Evolutionary conservation across 768 basidiomycete genomes (phyloP).

Genomic region (Nidularia pulvinata): DNA sequence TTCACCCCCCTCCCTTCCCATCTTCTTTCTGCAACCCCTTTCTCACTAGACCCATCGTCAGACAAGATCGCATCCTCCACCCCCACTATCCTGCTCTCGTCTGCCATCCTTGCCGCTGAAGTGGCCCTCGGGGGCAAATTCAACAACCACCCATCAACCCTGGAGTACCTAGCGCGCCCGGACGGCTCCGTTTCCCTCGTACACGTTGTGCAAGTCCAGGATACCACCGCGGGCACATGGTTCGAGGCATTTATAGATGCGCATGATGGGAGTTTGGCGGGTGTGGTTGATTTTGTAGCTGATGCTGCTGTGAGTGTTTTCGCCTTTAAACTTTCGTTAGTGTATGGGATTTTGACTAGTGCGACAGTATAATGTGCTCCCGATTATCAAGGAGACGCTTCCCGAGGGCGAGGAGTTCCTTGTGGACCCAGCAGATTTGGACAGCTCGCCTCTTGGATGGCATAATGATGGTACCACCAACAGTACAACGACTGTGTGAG

Average conservation of each 20-base stretch:
- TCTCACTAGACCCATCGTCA: no score
- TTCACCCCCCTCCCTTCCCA: not conserved
- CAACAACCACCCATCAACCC: slow-evolving; percentile 30
- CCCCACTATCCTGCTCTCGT: slow-evolving; percentile 23
- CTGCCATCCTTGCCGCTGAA: slow-evolving; percentile 28
- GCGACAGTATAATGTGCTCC: slow-evolving; percentile 44
- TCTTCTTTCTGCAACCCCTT: no score
- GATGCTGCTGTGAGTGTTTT: slow-evolving; percentile 29
- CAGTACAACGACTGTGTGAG: slow-evolving; percentile 2
- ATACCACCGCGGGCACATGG: slow-evolving; percentile 34
- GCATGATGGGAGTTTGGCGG: slow-evolving; percentile 40
- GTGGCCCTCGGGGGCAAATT: slow-evolving; percentile 25
- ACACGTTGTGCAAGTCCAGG: slow-evolving; percentile 29
- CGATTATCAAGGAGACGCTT: slow-evolving; percentile 45
- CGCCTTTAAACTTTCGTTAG: not conserved
- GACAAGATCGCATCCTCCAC: slow-evolving; percentile 26
- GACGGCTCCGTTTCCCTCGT: slow-evolving; percentile 32
- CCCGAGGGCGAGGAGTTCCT: slow-evolving; percentile 45
- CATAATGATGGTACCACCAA: slow-evolving; percentile 15
- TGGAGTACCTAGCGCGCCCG: slow-evolving; percentile 34
- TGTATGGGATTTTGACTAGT: not conserved
- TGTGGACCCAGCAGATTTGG: slow-evolving; percentile 45
- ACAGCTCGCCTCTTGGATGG: slow-evolving; percentile 54
- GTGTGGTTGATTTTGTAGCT: slow-evolving; percentile 50
- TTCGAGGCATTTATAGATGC: slow-evolving; percentile 58